A percentile compares a stretch with the other conserved stretches of the same genome.
These are phyloP conservation scores for Lumnitzera littorea DNA, from an alignment of 345 rosid genomes.

Conservation along the genomic window DNA sequence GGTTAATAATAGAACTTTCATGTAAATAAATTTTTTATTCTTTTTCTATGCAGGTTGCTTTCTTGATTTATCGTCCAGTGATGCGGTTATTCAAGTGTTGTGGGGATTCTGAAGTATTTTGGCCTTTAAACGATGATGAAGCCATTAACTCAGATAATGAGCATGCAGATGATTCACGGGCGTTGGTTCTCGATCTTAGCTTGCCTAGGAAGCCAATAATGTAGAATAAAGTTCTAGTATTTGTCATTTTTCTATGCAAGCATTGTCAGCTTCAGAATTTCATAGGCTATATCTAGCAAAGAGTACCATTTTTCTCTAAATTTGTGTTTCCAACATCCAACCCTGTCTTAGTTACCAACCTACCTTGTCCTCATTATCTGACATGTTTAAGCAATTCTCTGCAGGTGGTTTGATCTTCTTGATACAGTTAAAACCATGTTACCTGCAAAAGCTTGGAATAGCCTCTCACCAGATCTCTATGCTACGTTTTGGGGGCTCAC, in stretches of 20 bases:
- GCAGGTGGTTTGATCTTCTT: slow-evolving; percentile 98
- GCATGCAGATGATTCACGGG: slow-evolving; percentile 23
- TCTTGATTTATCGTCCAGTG: slow-evolving; percentile 90
- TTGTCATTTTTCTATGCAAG: too few species aligned
- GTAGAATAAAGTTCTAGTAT: slow-evolving; percentile 24
- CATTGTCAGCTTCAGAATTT: too few species aligned
- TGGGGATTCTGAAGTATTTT: slow-evolving; percentile 55
- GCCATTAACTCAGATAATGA: slow-evolving; percentile 35
- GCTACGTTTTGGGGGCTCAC: slow-evolving; percentile 98
- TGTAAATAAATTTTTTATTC: background rate
- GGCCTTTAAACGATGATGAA: slow-evolving; percentile 78
- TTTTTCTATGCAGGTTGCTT: slow-evolving; percentile 57
- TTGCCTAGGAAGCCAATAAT: slow-evolving; percentile 41
- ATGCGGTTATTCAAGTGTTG: slow-evolving; percentile 92
- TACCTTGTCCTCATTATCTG: too few species aligned
- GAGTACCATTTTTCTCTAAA: too few species aligned
- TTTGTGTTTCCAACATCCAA: too few species aligned
- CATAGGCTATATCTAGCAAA: too few species aligned
- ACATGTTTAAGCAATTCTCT: slow-evolving; percentile 6
- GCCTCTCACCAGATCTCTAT: slow-evolving; percentile 96
- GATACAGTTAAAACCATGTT: slow-evolving; percentile 80
- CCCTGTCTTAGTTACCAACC: too few species aligned
- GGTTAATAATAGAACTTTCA: background rate
- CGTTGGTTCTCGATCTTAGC: slow-evolving; percentile 62
- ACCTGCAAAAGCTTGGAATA: slow-evolving; percentile 98